These are phyloP conservation scores for Podospora sp. DNA, from an alignment of 495 filamentous ascomycete species.

Conservation along the genomic window DNA sequence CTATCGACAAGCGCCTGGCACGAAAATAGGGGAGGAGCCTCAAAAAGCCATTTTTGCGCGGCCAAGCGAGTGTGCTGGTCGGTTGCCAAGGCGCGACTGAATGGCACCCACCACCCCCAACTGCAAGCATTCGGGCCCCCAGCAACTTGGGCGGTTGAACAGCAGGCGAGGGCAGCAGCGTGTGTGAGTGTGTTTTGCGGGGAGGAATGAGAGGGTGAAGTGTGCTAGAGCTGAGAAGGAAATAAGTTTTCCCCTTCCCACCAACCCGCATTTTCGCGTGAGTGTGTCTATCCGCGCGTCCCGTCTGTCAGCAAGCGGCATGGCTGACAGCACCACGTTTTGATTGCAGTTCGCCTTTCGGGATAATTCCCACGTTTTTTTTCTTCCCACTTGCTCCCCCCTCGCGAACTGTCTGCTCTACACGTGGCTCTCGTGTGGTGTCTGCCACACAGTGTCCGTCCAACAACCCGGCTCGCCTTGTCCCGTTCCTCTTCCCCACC, in stretches of 20 bases:
- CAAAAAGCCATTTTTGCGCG: conserved; percentile 1
- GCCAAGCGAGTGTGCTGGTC: neutral
- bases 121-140: neutral
- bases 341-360: conserved; percentile 1
- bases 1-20: neutral
- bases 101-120: neutral
- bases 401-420: neutral
- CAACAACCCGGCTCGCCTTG: neutral
- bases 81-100: neutral
- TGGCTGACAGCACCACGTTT: conserved; percentile 11
- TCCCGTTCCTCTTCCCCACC: neutral
- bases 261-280: neutral
- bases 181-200: too few relatives aligned
- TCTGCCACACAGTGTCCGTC: neutral
- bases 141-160: neutral
- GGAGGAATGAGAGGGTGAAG: too few relatives aligned
- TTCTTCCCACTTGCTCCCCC: neutral
- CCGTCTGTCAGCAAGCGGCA: conserved; percentile 7
- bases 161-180: neutral
- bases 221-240: neutral
- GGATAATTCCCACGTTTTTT: conserved; percentile 11
- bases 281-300: neutral
- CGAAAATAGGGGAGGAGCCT: conserved; percentile 3
- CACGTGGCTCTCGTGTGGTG: neutral
- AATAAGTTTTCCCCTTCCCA: neutral